Evolutionary conservation across 345 rosid species (phyloP), one percentile per base, ranked within the genome.

Genomic region (Brassica cretica): DNA sequence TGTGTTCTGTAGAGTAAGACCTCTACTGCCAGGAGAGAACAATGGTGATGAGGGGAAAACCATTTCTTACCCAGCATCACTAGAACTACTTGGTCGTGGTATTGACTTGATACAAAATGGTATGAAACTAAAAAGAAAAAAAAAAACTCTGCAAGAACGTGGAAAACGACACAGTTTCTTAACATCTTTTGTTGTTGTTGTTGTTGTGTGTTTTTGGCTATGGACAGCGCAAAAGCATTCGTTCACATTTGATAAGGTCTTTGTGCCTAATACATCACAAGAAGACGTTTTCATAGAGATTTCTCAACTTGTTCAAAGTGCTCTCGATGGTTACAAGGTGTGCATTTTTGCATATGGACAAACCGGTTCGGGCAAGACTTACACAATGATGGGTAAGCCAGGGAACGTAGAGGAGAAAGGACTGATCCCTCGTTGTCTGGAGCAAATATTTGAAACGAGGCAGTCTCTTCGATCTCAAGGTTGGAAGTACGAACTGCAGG

Each of bases 281-380:
- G 94, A 89, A 72, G 97, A 91, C 16, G 98, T 91, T 53, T 95
- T 95, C 82, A 86, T 78, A 33, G 98, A 95, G 83, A 95, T 95
- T 64, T 95, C 99, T 37, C 98, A 95, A 65, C 98, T 95, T 75
- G 96, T 95, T 79, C 98, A 95, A 76, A 95, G 99, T 84, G 98
- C 99, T 81, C 96, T 95, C 18, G 99, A 95, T 70, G 99, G 99
- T 71, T 95, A 92, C 74, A 95, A 95, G 99, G 99, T 95, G 60
- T 95, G 94, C 84, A 95, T 95, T 70, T 95, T 95, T 78, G 98
- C 99, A 32, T 95, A 95, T 77, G 99, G 99, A 74, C 99, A 95
- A 84, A 95, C 99, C 16, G 99, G 99, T 19, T 95, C 99, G 0
- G 98, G 99, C 27, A 93, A 95, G 78, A 95, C 99, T 73, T 87